These are phyloP conservation scores for Pseudoneurospora amorphoporcata DNA, from an alignment of 495 filamentous ascomycete genomes.

Conservation along the genomic window DNA sequence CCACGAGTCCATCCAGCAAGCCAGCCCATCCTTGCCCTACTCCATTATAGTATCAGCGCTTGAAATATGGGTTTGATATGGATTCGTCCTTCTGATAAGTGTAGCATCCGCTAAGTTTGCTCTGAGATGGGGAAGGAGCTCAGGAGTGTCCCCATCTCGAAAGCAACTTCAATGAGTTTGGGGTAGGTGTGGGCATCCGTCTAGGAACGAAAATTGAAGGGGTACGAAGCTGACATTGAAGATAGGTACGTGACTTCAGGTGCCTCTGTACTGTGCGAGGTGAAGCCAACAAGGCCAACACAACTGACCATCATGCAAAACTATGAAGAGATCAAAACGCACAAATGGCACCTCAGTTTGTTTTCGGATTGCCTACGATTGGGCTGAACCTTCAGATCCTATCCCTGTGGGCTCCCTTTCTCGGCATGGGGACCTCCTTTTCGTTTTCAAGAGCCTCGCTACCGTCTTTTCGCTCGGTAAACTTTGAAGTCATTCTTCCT, in stretches of 20 bases:
- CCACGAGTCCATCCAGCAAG: not conserved
- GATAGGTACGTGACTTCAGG: not conserved
- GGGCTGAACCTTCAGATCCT: not conserved
- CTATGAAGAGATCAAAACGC: not conserved
- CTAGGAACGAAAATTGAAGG: not conserved
- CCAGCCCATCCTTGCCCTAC: not conserved
- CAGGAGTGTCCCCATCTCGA: not conserved
- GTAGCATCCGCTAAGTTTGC: not conserved
- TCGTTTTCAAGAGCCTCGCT: not conserved
- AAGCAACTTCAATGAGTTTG: not conserved
- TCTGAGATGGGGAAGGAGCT: not conserved
- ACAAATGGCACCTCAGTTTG: not conserved
- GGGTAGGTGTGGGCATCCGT: not conserved
- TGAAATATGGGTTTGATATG: not conserved
- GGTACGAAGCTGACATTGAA: not conserved
- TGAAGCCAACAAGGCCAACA: not conserved
- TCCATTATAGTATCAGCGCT: not conserved
- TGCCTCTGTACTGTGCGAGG: not conserved
- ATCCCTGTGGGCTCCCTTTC: not conserved
- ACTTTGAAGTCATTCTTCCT: not conserved
- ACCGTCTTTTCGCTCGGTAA: not conserved
- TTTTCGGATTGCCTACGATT: not conserved
- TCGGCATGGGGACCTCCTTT: not conserved
- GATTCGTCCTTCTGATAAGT: not conserved
- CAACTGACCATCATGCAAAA: not conserved